These are phyloP conservation scores for Sporothrix schenckii DNA, from an alignment of 2,329 filamentous ascomycete species.

Conservation along the genomic window DNA sequence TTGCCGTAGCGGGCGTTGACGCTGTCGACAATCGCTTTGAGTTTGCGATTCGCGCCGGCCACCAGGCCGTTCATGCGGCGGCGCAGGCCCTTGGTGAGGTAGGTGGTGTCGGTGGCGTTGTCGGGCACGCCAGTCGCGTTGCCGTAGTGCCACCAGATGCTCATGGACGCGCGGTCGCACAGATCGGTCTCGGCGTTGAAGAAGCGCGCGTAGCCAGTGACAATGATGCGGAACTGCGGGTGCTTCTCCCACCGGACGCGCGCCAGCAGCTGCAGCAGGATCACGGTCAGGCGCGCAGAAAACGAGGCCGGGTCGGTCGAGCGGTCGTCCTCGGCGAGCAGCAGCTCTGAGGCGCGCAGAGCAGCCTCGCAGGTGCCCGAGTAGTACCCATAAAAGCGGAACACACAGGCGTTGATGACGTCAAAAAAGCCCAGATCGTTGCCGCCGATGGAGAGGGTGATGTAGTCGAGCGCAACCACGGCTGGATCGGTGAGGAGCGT, in stretches of 20 bases:
- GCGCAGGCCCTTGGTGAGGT: conserved; percentile 46
- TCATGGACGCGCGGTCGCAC: conserved; percentile 51
- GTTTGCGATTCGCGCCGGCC: conserved; percentile 47
- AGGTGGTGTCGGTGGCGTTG: conserved; percentile 32
- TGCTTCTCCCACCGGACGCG: conserved; percentile 50
- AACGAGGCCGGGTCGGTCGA: conserved; percentile 25
- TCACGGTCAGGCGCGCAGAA: conserved; percentile 43
- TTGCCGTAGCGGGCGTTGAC: conserved; percentile 44
- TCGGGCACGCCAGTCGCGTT: conserved; percentile 35
- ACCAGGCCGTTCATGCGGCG: conserved; percentile 52
- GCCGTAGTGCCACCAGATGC: conserved; percentile 52
- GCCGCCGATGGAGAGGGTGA: conserved; percentile 52
- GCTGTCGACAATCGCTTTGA: conserved; percentile 43
- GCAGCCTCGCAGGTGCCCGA: conserved; percentile 51
- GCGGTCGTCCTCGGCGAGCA: conserved; percentile 46
- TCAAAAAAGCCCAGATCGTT: conserved; percentile 56
- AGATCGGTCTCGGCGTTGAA: conserved; percentile 50
- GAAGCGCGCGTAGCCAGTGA: conserved; percentile 54
- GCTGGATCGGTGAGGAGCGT: conserved; percentile 43
- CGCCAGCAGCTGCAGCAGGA: conserved; percentile 51
- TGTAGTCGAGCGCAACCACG: conserved; percentile 45
- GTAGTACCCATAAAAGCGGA: conserved; percentile 54
- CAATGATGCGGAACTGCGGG: conserved; percentile 48
- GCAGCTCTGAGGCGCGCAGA: conserved; percentile 43
- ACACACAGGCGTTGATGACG: conserved; percentile 55